phyloP scores from a whole-genome alignment of 176 grass and related monocot species.

The Rhynchospora pubera region DNA sequence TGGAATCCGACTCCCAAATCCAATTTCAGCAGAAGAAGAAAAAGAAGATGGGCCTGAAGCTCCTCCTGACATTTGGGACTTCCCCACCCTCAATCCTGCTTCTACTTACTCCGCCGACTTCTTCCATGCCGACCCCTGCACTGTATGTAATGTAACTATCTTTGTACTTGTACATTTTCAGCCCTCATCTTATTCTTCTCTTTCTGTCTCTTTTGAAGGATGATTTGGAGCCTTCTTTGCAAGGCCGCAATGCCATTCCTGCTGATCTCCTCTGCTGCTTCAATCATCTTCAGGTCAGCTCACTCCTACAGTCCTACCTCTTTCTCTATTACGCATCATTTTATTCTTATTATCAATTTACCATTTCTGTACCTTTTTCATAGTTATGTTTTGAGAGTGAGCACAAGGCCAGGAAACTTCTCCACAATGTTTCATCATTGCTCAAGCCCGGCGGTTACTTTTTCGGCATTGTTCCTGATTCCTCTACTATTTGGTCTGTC shows the following conservation, averaged over 20 bases:
- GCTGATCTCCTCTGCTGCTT: slow-evolving; percentile 76
- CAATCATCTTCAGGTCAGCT: slow-evolving; percentile 58
- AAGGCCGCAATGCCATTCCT: slow-evolving; percentile 51
- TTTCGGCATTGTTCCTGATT: slow-evolving; percentile 70
- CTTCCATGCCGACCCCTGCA: slow-evolving; percentile 54
- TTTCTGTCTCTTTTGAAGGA: slow-evolving; percentile 31
- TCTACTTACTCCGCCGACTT: slow-evolving; percentile 43
- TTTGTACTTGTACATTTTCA: no score
- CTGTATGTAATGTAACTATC: slow-evolving; percentile 20
- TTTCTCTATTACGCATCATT: no score
- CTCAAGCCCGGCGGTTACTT: slow-evolving; percentile 87
- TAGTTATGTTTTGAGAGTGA: slow-evolving; percentile 82
- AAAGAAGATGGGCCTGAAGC: no score
- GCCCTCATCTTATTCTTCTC: no score
- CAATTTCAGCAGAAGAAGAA: no score
- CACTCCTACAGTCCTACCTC: no score
- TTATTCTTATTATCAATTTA: not conserved
- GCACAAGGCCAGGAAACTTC: slow-evolving; percentile 61
- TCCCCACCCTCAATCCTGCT: no score
- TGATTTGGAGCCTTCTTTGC: slow-evolving; percentile 44
- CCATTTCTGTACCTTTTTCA: not conserved
- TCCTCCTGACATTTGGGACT: no score
- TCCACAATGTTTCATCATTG: slow-evolving; percentile 64
- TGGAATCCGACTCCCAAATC: slow-evolving; percentile 25
- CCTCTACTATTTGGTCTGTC: slow-evolving; percentile 70